Evolutionary conservation across 1,284 basidiomycete species (phyloP), one percentile per base, ranked within the genome.

Genomic region (Apiotrichum siamense): DNA sequence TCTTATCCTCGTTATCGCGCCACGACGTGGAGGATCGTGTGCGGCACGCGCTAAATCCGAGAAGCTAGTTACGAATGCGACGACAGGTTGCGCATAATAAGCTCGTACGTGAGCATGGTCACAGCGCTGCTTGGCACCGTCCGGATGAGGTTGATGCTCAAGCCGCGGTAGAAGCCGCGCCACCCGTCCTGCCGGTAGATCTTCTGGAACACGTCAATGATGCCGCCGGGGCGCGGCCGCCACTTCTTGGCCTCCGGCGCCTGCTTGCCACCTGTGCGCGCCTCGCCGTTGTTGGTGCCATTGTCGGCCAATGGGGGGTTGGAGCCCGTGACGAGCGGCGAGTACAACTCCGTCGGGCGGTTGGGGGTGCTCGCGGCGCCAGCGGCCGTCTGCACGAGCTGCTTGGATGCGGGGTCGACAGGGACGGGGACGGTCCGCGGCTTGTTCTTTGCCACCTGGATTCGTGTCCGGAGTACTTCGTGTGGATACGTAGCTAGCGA

Each of bases 51-150:
- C 15, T 31, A 9, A 31, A 15, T 31, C 29, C 29, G 7, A 9
- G 7, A 31, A 31, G 7, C 29, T 15, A 31, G 29, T 31, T 31
- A 15, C 29, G 33, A 7, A 20, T 38, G 18, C 36, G n/a, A 24
- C 3, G 50, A 39, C 47, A 77, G 61, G 43, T 70, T 66, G 37
- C 75, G 72, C 75, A 77, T 77, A 47, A 77, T 69, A 45, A 76
- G 62, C 64, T 77, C 76, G 62, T 77, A 77, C 87, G 91, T 89
- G 69, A 96, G 76, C 81, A 96, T 86, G 27, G 92, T 96, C 58
- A 96, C 86, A 2, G 90, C 91, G 63, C 86, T 89, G 68, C 89
- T 91, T 17, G 92, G 92, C 53, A 97, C 91, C 2, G 92, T 96
- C 55, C 93, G 79, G 39, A 94, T 75, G 26, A 96, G 79, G 75